These are phyloP conservation scores for Oropetium thomaeum DNA, from an alignment of 176 grass and related monocot species.

Conservation along the genomic window DNA sequence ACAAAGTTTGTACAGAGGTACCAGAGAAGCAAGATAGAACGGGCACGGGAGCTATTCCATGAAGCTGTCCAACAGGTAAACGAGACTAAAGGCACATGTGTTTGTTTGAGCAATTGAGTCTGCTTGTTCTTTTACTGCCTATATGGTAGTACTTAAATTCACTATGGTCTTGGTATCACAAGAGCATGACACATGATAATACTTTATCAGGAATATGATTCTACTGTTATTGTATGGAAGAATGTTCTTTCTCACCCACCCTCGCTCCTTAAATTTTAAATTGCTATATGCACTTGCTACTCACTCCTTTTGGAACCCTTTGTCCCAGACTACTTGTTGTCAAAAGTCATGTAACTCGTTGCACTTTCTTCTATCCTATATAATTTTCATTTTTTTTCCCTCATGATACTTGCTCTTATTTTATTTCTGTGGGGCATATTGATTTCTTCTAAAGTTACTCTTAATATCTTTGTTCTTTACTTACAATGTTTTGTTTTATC, in stretches of 20 bases:
- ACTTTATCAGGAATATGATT: background rate
- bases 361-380: background rate
- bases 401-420: background rate
- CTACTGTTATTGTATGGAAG: background rate
- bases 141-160: background rate
- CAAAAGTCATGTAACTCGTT: constrained; percentile 2
- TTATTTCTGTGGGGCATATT: constrained; percentile 16
- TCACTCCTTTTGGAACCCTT: background rate
- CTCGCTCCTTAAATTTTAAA: background rate
- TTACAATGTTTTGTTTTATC: constrained; percentile 32
- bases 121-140: background rate
- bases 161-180: constrained; percentile 10
- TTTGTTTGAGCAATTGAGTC: background rate
- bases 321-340: background rate
- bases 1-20: constrained; percentile 79
- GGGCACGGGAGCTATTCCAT: constrained; percentile 74
- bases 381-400: constrained; percentile 7
- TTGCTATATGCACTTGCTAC: background rate
- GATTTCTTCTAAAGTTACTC: constrained; percentile 18
- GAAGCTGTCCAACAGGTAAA: constrained; percentile 71
- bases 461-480: constrained; percentile 23
- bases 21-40: constrained; percentile 67
- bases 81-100: background rate
- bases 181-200: background rate
- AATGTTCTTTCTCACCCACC: background rate